Conservation (phyloP, 78 protist genomes). For the Dictyostelium purpureum region DNA sequence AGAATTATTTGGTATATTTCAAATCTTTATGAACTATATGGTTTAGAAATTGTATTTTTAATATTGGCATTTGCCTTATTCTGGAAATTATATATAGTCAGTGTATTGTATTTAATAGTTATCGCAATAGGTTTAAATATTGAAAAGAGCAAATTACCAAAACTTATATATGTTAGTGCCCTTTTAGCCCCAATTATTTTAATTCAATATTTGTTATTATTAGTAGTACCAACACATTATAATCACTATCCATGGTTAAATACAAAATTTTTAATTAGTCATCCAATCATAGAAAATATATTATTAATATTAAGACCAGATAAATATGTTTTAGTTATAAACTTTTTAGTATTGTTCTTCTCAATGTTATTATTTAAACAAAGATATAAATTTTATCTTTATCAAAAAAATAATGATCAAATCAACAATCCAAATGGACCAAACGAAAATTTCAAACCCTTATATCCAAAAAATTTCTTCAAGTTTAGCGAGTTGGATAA, state of each 20-base stretch:
- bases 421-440: neutral
- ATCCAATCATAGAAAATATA: slow-evolving; percentile 1
- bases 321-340: slow-evolving; percentile 1
- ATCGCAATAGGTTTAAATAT: slow-evolving; percentile 45
- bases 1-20: slow-evolving; percentile 23
- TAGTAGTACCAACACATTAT: neutral
- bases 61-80: slow-evolving; percentile 2
- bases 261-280: neutral
- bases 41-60: slow-evolving; percentile 39
- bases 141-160: neutral
- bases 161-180: slow-evolving; percentile 15
- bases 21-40: slow-evolving; percentile 62
- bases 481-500: neutral
- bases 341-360: slow-evolving; percentile 47
- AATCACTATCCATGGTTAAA: slow-evolving; percentile 5
- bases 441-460: neutral
- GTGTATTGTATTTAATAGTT: slow-evolving; percentile 27
- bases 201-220: slow-evolving; percentile 22
- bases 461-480: slow-evolving; percentile 45
- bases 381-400: neutral
- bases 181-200: slow-evolving; percentile 41
- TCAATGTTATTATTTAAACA: slow-evolving; percentile 48
- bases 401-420: neutral
- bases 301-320: slow-evolving; percentile 2
- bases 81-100: slow-evolving; percentile 61